phyloP scores from a whole-genome alignment of 2,329 filamentous ascomycete genomes.

The Epichloe amarillans region DNA sequence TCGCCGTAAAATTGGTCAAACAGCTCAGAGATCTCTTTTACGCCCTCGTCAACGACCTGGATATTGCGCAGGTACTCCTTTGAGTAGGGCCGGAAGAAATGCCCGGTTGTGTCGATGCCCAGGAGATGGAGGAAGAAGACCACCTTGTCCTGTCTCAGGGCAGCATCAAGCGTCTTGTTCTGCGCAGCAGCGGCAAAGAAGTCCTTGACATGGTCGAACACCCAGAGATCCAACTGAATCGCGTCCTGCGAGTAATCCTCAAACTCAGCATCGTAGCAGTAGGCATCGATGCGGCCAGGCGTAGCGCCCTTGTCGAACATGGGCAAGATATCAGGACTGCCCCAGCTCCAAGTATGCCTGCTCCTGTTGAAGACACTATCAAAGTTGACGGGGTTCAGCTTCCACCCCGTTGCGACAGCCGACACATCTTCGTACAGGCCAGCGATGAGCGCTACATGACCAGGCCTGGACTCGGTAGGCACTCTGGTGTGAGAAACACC shows the following conservation, averaged over 20 bases:
- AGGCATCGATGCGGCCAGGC: conserved; percentile 75
- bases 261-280: conserved; percentile 67
- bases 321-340: conserved; percentile 88
- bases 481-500: conserved; percentile 95
- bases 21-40: conserved; percentile 67
- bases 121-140: conserved; percentile 94
- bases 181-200: conserved; percentile 69
- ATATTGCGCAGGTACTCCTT: conserved; percentile 92
- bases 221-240: conserved; percentile 75
- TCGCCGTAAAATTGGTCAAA: conserved; percentile 78
- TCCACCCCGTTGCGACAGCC: conserved; percentile 94
- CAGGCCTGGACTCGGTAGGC: conserved; percentile 88
- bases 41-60: conserved; percentile 82
- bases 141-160: conserved; percentile 67
- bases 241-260: conserved; percentile 86
- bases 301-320: conserved; percentile 96
- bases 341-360: conserved; percentile 97
- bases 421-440: conserved; percentile 97
- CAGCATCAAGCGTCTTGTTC: conserved; percentile 60
- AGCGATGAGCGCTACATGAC: conserved; percentile 92
- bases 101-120: conserved; percentile 82
- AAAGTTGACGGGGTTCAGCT: conserved; percentile 94
- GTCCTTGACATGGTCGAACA: conserved; percentile 84
- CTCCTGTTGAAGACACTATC: conserved; percentile 98
- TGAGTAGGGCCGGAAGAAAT: conserved; percentile 79